Evolutionary conservation across 192 early-diverging fungal genomes (phyloP).

Genomic region (Mycoemilia scoparia): DNA sequence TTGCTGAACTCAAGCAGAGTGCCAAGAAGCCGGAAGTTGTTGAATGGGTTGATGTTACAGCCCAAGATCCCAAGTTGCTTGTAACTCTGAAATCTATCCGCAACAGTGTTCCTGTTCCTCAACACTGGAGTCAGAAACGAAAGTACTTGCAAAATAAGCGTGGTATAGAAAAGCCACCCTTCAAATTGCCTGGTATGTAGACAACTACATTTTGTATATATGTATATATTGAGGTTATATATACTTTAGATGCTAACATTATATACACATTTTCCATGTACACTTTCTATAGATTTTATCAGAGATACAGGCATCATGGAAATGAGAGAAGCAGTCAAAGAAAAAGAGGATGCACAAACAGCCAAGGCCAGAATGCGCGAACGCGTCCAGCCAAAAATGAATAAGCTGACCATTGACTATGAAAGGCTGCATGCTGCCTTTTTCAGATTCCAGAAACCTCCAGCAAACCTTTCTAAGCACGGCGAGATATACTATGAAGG

Average conservation of each 20-base stretch:
- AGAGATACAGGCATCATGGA: constrained; percentile 96
- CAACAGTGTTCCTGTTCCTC: constrained; percentile 88
- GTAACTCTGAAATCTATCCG: constrained; percentile 79
- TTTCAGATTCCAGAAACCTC: constrained; percentile 82
- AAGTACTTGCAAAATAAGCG: constrained; percentile 95
- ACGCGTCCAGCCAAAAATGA: constrained; percentile 84
- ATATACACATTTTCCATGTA: no score
- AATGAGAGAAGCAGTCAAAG: constrained; percentile 71
- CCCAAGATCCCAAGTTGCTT: constrained; percentile 74
- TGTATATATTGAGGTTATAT: no score
- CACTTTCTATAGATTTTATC: constrained; percentile 96
- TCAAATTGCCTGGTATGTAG: constrained; percentile 69
- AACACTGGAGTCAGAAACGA: constrained; percentile 90
- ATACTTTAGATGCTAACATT: no score
- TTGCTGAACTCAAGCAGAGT: constrained; percentile 84
- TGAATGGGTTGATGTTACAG: constrained; percentile 90
- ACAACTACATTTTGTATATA: no score
- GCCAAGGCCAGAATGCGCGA: constrained; percentile 76
- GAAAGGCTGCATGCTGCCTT: constrained; percentile 96
- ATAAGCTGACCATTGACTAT: constrained; percentile 90
- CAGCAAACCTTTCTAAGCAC: constrained; percentile 14
- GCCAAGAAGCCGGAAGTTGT: constrained; percentile 89
- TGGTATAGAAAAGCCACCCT: constrained; percentile 88
- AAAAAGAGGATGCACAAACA: constrained; percentile 66
- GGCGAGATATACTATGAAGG: constrained; percentile 77